Evolutionary conservation across 1,284 basidiomycete species (phyloP), one percentile per base, ranked within the genome.

Genomic region (Puccinia triticina): DNA sequence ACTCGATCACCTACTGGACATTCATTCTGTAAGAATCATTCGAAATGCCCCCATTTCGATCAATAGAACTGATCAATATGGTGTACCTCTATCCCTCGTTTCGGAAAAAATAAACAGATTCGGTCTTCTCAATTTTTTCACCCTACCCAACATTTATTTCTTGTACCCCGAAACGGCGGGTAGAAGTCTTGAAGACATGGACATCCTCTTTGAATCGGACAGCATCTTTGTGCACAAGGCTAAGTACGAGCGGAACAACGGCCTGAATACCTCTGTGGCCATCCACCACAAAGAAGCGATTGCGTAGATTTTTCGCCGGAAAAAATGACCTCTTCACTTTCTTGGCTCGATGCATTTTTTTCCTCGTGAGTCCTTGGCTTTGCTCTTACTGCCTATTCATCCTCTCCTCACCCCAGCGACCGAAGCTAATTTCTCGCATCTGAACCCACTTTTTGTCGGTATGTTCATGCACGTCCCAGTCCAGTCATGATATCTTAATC

Each of bases 131-230:
- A 82, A 82, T 34, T 82, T 82, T 53, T 82, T 82, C 18, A 82
- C 79, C 14, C 29, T 82, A 21, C 79, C 79, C 26, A 82, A 82
- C 34, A 82, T 82, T 32, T 82, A 82, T 29, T 82, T 82, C 71
- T 55, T 82, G 50, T 82, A 82, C 59, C 4, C 89, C 90, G 89
- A 94, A 88, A 94, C 93, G 8, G 92, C 92, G 86, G 92, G 92
- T 11, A 89, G 90, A 81, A 91, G 90, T 85, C 87, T 93, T 84
- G 92, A 93, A 85, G 91, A 92, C 85, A 93, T 94, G 92, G 93
- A 94, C 86, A 87, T 94, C 85, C 89, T 94, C 84, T 94, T 94
- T 85, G 93, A 92, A 3, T 85, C 91, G 0, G 89, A 93, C 37
- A 89, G 79, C 34, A 74, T 82, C 34, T 82, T 71, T 43, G 57